Base-by-base conservation (phyloP, 352 stramenopile genomes). In the Pythium rishiriense region DNA sequence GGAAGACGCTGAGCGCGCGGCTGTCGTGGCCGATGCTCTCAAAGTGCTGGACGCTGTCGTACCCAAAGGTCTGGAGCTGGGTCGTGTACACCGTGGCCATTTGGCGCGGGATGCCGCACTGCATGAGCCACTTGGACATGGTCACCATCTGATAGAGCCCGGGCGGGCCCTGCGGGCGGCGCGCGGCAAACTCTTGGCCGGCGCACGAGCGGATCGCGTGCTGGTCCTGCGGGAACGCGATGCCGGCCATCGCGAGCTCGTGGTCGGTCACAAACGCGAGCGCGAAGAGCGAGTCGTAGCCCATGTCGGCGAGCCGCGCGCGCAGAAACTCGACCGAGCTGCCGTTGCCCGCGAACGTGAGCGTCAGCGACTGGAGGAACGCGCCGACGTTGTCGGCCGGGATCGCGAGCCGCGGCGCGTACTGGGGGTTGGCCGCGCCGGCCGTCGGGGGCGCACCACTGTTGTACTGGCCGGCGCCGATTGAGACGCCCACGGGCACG, bases 121-220 rank as follows among this genome's bases (percentile, higher is more conserved):
- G 68, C 61, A 78, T 67, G 37, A 91, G 68, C 83, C 83, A 91
- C 31, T 75, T 71, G 35, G 80, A 87, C 62, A 91, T 76, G 37
- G 78, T 83, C 43, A 72, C 76, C 25, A 62, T 64, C 24, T 76
- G 47, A 6, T 75, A 70, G 10, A 88, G 61, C 24, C 61, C 50
- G 4, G 66, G 69, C 3, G 82, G 79, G 7, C 75, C 73, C 4
- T 74, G 70, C 50, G 76, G 81, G 22, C 68, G 72, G 29, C 72
- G 74, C 42, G 58, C 58, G 41, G 72, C 64, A 46, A 89, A 83
- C n/a, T 76, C 70, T n/a, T 72, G 76, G 24, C 69, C 71, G 3
- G 78, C 60, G 9, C 81, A 69, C 50, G 81, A 73, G 70, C 69
- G 78, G 54, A 89, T 73, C 25, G 74, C 58, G 54, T 80, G 68